Evolutionary conservation across 352 stramenopile genomes (phyloP), one percentile per base, ranked within the genome.

Genomic region (Phytopythium ostracodes): DNA sequence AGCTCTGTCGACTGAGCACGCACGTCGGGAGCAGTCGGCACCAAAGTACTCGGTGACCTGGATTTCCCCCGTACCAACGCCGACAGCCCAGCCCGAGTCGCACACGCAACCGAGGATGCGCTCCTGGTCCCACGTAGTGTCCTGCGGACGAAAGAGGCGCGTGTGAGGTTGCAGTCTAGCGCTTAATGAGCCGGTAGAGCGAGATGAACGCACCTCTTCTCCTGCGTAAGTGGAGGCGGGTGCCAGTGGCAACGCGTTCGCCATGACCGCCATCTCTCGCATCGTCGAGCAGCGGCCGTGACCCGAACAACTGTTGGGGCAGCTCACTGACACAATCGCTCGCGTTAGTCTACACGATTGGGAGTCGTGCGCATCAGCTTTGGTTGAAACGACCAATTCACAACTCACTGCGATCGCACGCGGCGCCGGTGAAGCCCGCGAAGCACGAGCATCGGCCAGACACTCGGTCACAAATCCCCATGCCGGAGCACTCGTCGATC

Each of bases 11-110:
- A 54, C 20, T 35, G 42, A 3, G 38, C 43, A 64, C 79, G 53
- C 74, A 92, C 84, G 80, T 36, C 77, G 71, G 38, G 83, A 91
- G 70, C 92, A 98, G 59, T 96, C 89, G 11, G 83, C 75, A 10
- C 91, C 89, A 63, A 97, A 97, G 67, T 79, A 98, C 67, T 97
- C 83, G 14, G 88, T 81, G 29, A 74, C 72, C 72, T 97, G 91
- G 25, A 89, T 71, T 56, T 97, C 77, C 0, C 82, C 85, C 4
- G 57, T 62, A 17, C 73, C 84, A 2, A 82, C 83, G 24, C 89
- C 91, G 7, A 98, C 89, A 25, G 79, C 66, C 89, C 90, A 97
- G 17, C 71, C 55, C 4, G 86, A 96, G 67, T 97, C 90, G 60
- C 90, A 97, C 7, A 92, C 72, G 62, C 94, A 98, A 0, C 85